phyloP scores from a whole-genome alignment of 495 filamentous ascomycete species.

The Xylona heveae region DNA sequence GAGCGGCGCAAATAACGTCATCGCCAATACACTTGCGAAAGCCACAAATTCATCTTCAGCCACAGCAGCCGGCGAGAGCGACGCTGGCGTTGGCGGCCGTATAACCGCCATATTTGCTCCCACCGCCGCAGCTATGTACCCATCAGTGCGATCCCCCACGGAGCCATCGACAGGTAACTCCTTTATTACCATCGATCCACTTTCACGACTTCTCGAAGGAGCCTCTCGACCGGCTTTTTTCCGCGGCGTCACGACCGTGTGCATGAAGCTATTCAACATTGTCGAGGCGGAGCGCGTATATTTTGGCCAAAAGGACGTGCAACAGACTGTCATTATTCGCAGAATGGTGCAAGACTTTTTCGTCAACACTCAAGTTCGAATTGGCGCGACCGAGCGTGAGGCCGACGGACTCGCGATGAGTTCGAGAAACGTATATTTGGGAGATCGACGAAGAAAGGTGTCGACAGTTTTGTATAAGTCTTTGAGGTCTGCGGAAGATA shows the following conservation, averaged over 20 bases:
- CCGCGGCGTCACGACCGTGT: slow-evolving; percentile 85
- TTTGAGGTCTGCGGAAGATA: slow-evolving; percentile 44
- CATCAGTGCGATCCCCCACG: slow-evolving; percentile 60
- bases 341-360: slow-evolving; percentile 77
- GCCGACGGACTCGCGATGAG: slow-evolving; percentile 79
- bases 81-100: slow-evolving; percentile 28
- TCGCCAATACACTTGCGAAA: too few relatives aligned
- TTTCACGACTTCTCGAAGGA: slow-evolving; percentile 65
- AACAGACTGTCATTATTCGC: slow-evolving; percentile 81
- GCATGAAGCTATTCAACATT: slow-evolving; percentile 93
- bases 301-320: slow-evolving; percentile 95
- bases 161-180: slow-evolving; percentile 50
- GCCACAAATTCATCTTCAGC: too few relatives aligned
- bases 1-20: too few relatives aligned
- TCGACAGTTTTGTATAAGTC: slow-evolving; percentile 50
- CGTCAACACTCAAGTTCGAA: slow-evolving; percentile 49
- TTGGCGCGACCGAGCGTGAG: slow-evolving; percentile 59
- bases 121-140: slow-evolving; percentile 69
- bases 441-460: slow-evolving; percentile 42
- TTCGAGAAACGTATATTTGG: slow-evolving; percentile 84
- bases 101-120: slow-evolving; percentile 75
- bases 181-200: slow-evolving; percentile 82
- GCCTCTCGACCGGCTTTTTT: slow-evolving; percentile 85
- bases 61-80: too few relatives aligned
- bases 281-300: slow-evolving; percentile 74